These are phyloP conservation scores for Kodamaea kakaduensis DNA, from an alignment of 805 yeast genomes.

Conservation along the genomic window DNA sequence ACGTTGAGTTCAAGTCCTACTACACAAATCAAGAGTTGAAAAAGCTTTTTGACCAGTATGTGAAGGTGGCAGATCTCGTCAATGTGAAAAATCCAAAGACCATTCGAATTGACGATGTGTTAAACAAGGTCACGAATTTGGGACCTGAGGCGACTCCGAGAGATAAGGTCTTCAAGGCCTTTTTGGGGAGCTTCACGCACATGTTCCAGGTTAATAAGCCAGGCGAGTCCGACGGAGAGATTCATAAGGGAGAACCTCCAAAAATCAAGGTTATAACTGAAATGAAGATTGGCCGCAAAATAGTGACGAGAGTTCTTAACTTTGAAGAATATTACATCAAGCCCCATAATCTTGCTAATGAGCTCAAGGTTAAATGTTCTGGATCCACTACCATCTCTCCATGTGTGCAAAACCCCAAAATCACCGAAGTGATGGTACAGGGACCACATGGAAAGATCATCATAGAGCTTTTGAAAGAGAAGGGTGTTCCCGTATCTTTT, in stretches of 20 bases:
- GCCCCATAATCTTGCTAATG: slow-evolving; percentile 61
- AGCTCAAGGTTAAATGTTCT: slow-evolving; percentile 74
- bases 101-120: slow-evolving; percentile 51
- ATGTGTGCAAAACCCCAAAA: slow-evolving; percentile 49
- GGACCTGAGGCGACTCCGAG: slow-evolving; percentile 30
- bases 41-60: slow-evolving; percentile 50
- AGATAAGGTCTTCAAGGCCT: slow-evolving; percentile 42
- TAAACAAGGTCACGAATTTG: slow-evolving; percentile 41
- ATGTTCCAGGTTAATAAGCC: slow-evolving; percentile 48
- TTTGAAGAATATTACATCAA: slow-evolving; percentile 66
- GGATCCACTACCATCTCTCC: slow-evolving; percentile 79
- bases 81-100: slow-evolving; percentile 49
- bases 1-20: slow-evolving; percentile 32
- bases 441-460: slow-evolving; percentile 77
- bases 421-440: slow-evolving; percentile 76
- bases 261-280: slow-evolving; percentile 64
- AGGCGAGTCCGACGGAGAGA: slow-evolving; percentile 31
- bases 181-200: slow-evolving; percentile 47
- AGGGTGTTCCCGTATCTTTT: slow-evolving; percentile 66
- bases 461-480: slow-evolving; percentile 50
- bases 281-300: slow-evolving; percentile 75
- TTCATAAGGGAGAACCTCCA: slow-evolving; percentile 66
- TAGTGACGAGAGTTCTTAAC: slow-evolving; percentile 68
- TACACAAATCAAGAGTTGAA: slow-evolving; percentile 57
- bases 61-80: slow-evolving; percentile 48